Evolutionary conservation across 78 protist genomes (phyloP).

Genomic region (Mastigamoeba balamuthi): DNA sequence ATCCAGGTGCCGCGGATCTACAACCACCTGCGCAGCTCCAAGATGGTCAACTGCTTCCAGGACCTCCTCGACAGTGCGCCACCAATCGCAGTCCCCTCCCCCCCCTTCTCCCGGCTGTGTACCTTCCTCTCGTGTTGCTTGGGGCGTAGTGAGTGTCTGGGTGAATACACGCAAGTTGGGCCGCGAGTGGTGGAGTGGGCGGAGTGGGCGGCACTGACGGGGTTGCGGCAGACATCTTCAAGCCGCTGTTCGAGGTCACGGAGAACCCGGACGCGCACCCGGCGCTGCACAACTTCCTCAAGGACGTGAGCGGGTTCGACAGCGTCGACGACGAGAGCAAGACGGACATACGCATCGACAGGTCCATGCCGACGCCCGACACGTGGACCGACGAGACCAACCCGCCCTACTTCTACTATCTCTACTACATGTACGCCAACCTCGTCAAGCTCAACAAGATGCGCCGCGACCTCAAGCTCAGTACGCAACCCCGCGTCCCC

Average conservation of each 20-base stretch:
- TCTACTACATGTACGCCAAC: conserved; percentile 86
- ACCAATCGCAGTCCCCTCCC: not conserved
- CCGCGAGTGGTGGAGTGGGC: no score
- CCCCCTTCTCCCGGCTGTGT: not conserved
- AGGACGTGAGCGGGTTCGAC: conserved; percentile 80
- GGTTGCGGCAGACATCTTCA: conserved; percentile 60
- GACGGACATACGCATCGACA: conserved; percentile 22
- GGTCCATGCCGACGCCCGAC: conserved; percentile 48
- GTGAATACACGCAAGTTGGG: no score
- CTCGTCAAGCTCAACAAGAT: conserved; percentile 69
- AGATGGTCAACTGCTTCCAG: conserved; percentile 42
- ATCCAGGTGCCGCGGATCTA: conserved; percentile 94
- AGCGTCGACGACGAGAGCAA: conserved; percentile 86
- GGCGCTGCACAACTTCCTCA: conserved; percentile 30
- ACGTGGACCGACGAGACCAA: conserved; percentile 74
- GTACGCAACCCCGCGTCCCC: no score
- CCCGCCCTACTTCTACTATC: conserved; percentile 93
- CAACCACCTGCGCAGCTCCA: conserved; percentile 18
- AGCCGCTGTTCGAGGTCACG: conserved; percentile 81
- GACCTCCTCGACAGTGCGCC: conserved; percentile 37
- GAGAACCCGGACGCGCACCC: conserved; percentile 41
- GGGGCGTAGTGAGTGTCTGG: no score
- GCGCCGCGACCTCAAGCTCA: no score
- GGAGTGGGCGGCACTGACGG: no score
- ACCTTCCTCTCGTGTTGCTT: no score